Evolutionary conservation across 2,329 filamentous ascomycete species (phyloP), one percentile per base, ranked within the genome.

Genomic region (Biscogniauxia sp.): DNA sequence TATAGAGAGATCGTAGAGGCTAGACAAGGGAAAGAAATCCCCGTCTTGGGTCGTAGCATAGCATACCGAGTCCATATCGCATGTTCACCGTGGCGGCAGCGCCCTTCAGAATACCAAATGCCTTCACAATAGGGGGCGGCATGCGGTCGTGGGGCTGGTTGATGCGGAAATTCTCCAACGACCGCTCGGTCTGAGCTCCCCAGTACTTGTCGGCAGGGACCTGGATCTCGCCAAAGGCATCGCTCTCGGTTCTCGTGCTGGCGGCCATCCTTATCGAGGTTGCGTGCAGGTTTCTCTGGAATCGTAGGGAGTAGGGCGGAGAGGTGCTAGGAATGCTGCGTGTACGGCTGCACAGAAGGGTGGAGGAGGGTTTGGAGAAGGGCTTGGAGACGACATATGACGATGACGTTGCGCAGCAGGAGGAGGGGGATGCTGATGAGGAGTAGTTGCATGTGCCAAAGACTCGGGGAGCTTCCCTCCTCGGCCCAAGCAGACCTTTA

Each of bases 71-170:
- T 69, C 95, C 95, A 78, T 86, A 98, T 77, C 88, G 88, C 87
- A 97, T 93, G 82, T 99, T 99, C 66, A 98, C 95, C 7, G 89
- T 92, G 54, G 95, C 95, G 52, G 95, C 95, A 60, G 95, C 95
- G 67, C 93, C 94, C 86, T 99, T 99, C 68, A 99, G 84, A 72
- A 98, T 96, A 75, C 95, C 95, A 76, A 99, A 97, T 6, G 95
- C 95, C 78, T 88, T 89, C 73, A 98, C 83, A 70, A 99, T 90
- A 53, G 93, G 91, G 67, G 92, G 89, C 54, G 95, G 95, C 93
- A 98, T 98, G 76, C 95, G 93, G 77, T 99, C 95, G 80, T 97
- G 92, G 63, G 95, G 95, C 84, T 98, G 95, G 82, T 98, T 98
- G 87, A 99, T 98, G 78, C 90, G 90, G 85, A 99, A 99, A 84